Conservation (phyloP, 192 early-diverging fungal genomes). For the Kickxella alabastrina region DNA sequence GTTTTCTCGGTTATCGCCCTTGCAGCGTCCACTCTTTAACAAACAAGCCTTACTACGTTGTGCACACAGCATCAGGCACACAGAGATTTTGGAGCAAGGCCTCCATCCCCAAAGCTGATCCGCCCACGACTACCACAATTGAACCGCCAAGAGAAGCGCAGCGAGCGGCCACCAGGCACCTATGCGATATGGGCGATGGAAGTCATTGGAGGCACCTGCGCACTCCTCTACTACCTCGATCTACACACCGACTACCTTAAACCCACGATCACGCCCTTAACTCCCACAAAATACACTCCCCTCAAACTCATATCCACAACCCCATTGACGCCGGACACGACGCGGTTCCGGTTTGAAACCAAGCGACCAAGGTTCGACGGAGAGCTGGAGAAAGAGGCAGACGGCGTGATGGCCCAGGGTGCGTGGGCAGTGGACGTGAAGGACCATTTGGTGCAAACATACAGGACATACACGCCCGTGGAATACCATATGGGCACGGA, state of each 20-base stretch:
- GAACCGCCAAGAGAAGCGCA: too few species aligned
- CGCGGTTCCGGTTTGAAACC: slow-evolving; percentile 56
- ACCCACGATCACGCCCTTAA: slow-evolving; percentile 27
- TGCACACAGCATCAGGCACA: too few species aligned
- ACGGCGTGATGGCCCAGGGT: slow-evolving; percentile 28
- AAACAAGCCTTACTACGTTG: too few species aligned
- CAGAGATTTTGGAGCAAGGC: too few species aligned
- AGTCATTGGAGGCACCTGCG: slow-evolving; percentile 27
- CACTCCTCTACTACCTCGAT: slow-evolving; percentile 35
- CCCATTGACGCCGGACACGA: slow-evolving; percentile 52
- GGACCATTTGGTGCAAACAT: slow-evolving; percentile 66
- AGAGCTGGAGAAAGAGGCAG: slow-evolving; percentile 23
- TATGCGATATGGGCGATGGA: slow-evolving; percentile 48
- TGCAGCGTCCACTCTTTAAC: too few species aligned
- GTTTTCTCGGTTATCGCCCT: too few species aligned
- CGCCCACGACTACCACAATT: too few species aligned
- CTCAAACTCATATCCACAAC: slow-evolving; percentile 50
- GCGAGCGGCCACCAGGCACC: slow-evolving; percentile 34
- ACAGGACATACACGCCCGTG: slow-evolving; percentile 68
- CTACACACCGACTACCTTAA: slow-evolving; percentile 38
- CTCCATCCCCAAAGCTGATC: too few species aligned
- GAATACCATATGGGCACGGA: slow-evolving; percentile 34
- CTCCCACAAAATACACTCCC: slow-evolving; percentile 52
- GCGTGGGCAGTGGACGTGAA: slow-evolving; percentile 63
- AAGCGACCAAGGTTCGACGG: slow-evolving; percentile 46